These are phyloP conservation scores for Lactarius trivialis DNA, from an alignment of 768 basidiomycete genomes.

Conservation along the genomic window DNA sequence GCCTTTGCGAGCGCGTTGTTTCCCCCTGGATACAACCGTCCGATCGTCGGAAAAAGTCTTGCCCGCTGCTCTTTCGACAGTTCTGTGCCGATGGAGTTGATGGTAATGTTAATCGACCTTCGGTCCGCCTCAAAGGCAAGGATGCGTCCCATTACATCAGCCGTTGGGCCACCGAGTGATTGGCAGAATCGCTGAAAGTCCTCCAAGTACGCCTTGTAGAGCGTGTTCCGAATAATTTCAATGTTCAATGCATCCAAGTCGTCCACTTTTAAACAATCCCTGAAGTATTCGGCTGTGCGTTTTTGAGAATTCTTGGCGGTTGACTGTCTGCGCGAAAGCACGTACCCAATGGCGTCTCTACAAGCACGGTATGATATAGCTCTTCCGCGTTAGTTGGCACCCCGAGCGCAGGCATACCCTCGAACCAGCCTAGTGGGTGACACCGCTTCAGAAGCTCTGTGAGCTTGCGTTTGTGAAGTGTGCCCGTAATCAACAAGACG, in stretches of 20 bases:
- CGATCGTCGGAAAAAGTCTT: slow-evolving; percentile 89
- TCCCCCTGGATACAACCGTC: slow-evolving; percentile 89
- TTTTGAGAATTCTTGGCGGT: not conserved
- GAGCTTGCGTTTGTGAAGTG: slow-evolving; percentile 93
- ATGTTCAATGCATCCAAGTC: slow-evolving; percentile 99
- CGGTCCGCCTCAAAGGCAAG: slow-evolving; percentile 96
- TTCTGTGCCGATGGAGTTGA: slow-evolving; percentile 97
- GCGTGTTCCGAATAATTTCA: slow-evolving; percentile 98
- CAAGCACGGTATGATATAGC: slow-evolving; percentile 91
- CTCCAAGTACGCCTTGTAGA: slow-evolving; percentile 98
- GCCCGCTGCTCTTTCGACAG: slow-evolving; percentile 93
- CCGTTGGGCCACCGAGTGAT: slow-evolving; percentile 76
- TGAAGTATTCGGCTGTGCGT: slow-evolving; percentile 83
- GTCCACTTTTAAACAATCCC: slow-evolving; percentile 87
- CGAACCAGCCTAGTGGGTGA: slow-evolving; percentile 94
- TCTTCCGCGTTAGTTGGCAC: slow-evolving; percentile 99
- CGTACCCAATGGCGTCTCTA: slow-evolving; percentile 94
- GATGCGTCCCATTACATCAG: slow-evolving; percentile 87
- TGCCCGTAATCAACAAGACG: slow-evolving; percentile 93
- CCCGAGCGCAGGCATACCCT: slow-evolving; percentile 98
- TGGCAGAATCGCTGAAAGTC: slow-evolving; percentile 86
- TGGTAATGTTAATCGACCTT: slow-evolving; percentile 95
- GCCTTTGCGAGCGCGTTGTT: slow-evolving; percentile 91
- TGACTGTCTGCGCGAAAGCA: slow-evolving; percentile 12
- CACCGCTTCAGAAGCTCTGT: slow-evolving; percentile 95